Conservation (phyloP, 2,329 filamentous ascomycete species). For the Ophiobolus disseminans region DNA sequence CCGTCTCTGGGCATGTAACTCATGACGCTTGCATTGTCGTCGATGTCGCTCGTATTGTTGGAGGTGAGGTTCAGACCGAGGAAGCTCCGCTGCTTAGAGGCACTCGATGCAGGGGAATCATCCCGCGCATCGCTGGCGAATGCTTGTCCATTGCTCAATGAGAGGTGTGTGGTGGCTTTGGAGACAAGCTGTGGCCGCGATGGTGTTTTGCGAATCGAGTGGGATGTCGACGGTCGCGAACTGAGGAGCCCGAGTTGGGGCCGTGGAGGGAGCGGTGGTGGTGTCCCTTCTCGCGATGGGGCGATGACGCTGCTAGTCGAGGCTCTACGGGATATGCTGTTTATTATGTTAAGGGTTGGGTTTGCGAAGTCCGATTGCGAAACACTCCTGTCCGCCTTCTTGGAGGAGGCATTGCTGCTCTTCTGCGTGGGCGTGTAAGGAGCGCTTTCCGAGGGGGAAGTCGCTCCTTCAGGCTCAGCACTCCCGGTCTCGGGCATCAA, state of each 20-base stretch:
- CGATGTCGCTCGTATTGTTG: slow-evolving; percentile 61
- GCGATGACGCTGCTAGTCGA: slow-evolving; percentile 33
- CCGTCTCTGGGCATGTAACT: slow-evolving; percentile 71
- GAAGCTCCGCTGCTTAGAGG: slow-evolving; percentile 50
- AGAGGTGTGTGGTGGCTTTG: slow-evolving; percentile 83
- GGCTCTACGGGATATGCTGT: slow-evolving; percentile 31
- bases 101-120: slow-evolving; percentile 34
- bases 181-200: slow-evolving; percentile 57
- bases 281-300: slow-evolving; percentile 54
- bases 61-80: slow-evolving; percentile 49
- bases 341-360: slow-evolving; percentile 43
- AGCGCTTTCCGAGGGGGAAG: slow-evolving; percentile 20
- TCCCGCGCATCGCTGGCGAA: slow-evolving; percentile 63
- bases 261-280: slow-evolving; percentile 65
- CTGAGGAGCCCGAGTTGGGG: slow-evolving; percentile 47
- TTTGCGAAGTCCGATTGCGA: slow-evolving; percentile 43
- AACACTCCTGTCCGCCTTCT: slow-evolving; percentile 23
- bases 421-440: slow-evolving; percentile 47
- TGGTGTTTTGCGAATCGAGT: slow-evolving; percentile 49
- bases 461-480: slow-evolving; percentile 30
- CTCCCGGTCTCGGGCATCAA: slow-evolving; percentile 40
- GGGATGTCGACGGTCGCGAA: slow-evolving; percentile 49
- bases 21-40: slow-evolving; percentile 70
- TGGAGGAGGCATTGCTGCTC: slow-evolving; percentile 38
- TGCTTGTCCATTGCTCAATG: slow-evolving; percentile 77